Base-by-base conservation (phyloP, 2,329 filamentous ascomycete genomes). In the Cordyceps pruinosa region DNA sequence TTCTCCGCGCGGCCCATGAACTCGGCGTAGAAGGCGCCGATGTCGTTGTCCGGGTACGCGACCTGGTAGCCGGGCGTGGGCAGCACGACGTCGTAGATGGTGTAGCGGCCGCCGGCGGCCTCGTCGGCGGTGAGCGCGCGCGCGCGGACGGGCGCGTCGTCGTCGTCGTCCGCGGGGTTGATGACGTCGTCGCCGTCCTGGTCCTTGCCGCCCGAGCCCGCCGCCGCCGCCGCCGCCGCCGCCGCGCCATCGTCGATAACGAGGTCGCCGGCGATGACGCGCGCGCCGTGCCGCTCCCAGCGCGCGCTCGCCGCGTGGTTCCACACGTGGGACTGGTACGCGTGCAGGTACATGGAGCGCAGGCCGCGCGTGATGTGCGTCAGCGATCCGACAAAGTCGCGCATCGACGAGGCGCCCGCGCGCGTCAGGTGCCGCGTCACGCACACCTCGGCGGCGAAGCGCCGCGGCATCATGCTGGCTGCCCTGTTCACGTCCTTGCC, bases 281-380 rank as follows among this genome's bases (percentile, higher is more conserved):
- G 80, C 59, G 78, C 72, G 51, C 92, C 91, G 68, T 88, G 87
- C 3, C 83, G 75, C 42, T 85, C 82, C 87, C 90, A 96, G 47
- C 94, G 87, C 64, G 87, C 84, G 62, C 89, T 90, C 2, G 85
- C 89, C 13, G 85, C 89, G 63, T 85, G 83, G 73, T 99, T 99
- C 93, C 93, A 99, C 9, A 99, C 86, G 37, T 91, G 82, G 6
- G 89, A 96, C 71, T 99, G 94, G 72, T 97, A 97, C 5, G 94
- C 93, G 70, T 99, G 94, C 17, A 96, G 86, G 69, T 97, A 99
- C 88, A 99, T 97, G 58, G 90, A 83, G 44, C 91, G 84, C 65
- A 97, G 77, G 49, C 89, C 90, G 19, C 92, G 82, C 25, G 88
- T 88, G 61, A 99, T 92, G 55, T 82, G 80, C 67, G 87, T 82